These are phyloP conservation scores for Aureobasidium zeae DNA, from an alignment of 2,329 filamentous ascomycete species.

Conservation along the genomic window DNA sequence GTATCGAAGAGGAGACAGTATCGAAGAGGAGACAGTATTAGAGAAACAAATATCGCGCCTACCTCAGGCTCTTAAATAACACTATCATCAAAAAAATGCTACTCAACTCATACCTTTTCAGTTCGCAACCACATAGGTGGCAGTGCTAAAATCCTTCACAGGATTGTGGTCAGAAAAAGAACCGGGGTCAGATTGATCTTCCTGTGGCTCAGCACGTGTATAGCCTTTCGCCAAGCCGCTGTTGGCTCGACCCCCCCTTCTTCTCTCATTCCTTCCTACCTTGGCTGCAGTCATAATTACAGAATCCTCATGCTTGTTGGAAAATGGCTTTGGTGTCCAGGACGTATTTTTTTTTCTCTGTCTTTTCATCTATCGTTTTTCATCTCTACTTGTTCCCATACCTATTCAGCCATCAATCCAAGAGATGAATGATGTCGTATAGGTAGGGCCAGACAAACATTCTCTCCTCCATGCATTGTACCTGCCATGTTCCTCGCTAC, in stretches of 20 bases:
- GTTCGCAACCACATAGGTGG: too few species aligned
- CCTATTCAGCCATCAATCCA: too few species aligned
- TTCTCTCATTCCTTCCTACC: conserved; percentile 1
- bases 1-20: background rate
- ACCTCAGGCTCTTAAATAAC: conserved; percentile 2
- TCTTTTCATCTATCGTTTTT: too few species aligned
- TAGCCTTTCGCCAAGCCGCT: conserved; percentile 7
- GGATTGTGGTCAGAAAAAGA: too few species aligned
- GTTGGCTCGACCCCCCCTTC: background rate
- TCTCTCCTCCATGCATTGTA: background rate
- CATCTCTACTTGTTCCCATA: too few species aligned
- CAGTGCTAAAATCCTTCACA: conserved; percentile 7
- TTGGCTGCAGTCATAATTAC: background rate
- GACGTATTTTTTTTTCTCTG: too few species aligned
- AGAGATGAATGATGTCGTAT: background rate
- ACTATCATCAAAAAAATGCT: background rate
- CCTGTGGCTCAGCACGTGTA: background rate
- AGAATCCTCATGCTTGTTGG: background rate
- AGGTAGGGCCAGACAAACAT: background rate
- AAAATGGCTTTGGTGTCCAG: too few species aligned
- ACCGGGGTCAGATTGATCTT: background rate
- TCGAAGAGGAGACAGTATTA: background rate
- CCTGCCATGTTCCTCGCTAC: background rate
- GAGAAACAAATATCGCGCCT: too few species aligned
- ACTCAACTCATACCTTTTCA: too few species aligned